phyloP scores from a whole-genome alignment of 2,329 filamentous ascomycete genomes.

The Paraphoma sp. region DNA sequence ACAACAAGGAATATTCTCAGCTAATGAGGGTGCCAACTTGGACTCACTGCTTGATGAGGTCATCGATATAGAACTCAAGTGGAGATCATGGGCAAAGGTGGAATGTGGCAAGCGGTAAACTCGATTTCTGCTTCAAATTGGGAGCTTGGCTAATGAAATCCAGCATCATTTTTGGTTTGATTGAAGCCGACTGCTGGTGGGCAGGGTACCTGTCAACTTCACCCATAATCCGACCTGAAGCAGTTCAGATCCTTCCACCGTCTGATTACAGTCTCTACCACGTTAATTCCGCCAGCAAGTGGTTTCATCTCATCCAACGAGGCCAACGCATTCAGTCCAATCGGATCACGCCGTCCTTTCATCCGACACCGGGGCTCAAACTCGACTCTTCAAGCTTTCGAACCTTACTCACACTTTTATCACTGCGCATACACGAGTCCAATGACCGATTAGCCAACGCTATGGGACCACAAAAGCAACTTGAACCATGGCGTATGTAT shows the following conservation, averaged over 20 bases:
- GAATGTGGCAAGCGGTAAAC: constrained; percentile 57
- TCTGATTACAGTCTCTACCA: constrained; percentile 55
- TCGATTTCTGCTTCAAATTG: not conserved
- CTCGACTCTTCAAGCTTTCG: constrained; percentile 39
- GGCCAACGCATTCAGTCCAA: constrained; percentile 38
- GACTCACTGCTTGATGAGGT: constrained; percentile 53
- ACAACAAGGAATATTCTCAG: constrained; percentile 58
- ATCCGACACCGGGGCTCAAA: constrained; percentile 41
- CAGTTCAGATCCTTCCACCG: constrained; percentile 55
- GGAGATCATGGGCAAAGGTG: constrained; percentile 61
- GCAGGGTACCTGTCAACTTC: constrained; percentile 56
- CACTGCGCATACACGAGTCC: constrained; percentile 42
- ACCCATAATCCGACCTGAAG: constrained; percentile 55
- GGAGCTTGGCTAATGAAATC: constrained; percentile 7
- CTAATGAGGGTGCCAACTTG: constrained; percentile 48
- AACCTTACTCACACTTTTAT: constrained; percentile 39
- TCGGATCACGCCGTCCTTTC: constrained; percentile 42
- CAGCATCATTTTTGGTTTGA: constrained; percentile 54
- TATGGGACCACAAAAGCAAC: constrained; percentile 32
- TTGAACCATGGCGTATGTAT: constrained; percentile 52
- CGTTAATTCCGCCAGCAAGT: constrained; percentile 46
- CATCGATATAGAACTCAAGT: constrained; percentile 54
- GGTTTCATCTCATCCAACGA: constrained; percentile 39
- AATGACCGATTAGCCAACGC: constrained; percentile 41
- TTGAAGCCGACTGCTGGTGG: constrained; percentile 57